Evolutionary conservation across 2,329 filamentous ascomycete species (phyloP), one percentile per base, ranked within the genome.

Genomic region (Tolypocladium tropicale): DNA sequence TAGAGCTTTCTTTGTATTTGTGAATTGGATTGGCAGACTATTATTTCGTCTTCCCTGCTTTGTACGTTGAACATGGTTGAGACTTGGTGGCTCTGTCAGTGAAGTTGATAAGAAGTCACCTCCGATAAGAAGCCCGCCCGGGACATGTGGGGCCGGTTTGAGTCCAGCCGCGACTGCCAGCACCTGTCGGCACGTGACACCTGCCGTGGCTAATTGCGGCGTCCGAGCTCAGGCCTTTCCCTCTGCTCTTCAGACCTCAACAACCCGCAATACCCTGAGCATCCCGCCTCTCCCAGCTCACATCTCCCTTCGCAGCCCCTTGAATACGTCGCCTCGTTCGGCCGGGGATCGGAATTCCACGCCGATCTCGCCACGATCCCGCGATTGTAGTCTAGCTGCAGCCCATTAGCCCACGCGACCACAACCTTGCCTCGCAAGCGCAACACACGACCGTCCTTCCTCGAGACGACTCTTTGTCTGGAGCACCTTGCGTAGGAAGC

Each of bases 401-500:
- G 16, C 23, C 34, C 34, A 32, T 53, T 53, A 30, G 21, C 28
- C 52, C 11, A 33, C 36, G 32, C 50, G 50, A 28, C 50, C 23
- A 33, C 50, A 52, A 9, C 25, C 50, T 25, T 28, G 33, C 23
- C 14, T 18, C 12, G 14, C 32, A 12, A n/a, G n/a, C n/a, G 11
- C 49, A 34, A 34, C 50, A 14, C 21, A n/a, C n/a, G n/a, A n/a
- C 30, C 16, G 53, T n/a, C 25, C 53, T 33, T 23, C n/a, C 37
- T 25, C 53, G 30, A 43, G 11, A 30, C 36, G 21, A 46, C 37
- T n/a, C 48, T 39, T 28, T 4, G 34, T n/a, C 49, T 37, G 23
- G 49, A 53, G 21, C 49, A n/a, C 23, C 36, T 23, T 49, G 28
- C 55, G 52, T 56, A 54, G 55, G 55, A 53, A 49, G 52, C 55